Conservation (phyloP, 2,329 filamentous ascomycete species). For the Ceratocystis destructans region DNA sequence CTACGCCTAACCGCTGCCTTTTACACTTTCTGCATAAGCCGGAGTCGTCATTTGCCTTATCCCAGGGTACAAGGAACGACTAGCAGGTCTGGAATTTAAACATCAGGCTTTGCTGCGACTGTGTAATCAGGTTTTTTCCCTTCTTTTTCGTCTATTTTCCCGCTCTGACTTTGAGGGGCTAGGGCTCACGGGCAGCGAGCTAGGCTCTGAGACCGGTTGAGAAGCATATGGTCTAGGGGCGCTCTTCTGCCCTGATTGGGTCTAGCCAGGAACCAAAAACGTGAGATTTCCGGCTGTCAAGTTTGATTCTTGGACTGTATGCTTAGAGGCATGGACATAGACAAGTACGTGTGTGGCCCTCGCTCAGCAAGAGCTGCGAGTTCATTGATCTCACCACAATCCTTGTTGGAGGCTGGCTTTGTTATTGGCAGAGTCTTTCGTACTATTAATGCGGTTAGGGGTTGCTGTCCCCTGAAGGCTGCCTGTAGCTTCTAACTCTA, state of each 20-base stretch:
- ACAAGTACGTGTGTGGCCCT: no score
- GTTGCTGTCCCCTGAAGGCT: neutral
- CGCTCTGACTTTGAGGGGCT: neutral
- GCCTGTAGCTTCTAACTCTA: neutral
- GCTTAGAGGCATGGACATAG: no score
- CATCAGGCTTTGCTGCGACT: neutral
- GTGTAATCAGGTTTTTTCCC: constrained; percentile 1
- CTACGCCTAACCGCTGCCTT: neutral
- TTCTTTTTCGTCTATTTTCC: neutral
- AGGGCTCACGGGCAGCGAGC: neutral
- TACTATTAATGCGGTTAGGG: neutral
- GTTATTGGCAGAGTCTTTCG: neutral
- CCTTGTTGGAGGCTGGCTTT: neutral
- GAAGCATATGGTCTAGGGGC: constrained; percentile 1
- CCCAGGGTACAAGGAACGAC: neutral
- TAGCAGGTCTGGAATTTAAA: neutral
- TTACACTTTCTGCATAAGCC: neutral
- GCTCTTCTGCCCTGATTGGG: neutral
- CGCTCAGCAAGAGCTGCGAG: neutral
- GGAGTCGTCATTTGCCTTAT: no score
- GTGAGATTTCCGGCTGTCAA: neutral
- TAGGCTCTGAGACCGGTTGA: constrained; percentile 7
- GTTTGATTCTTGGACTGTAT: neutral
- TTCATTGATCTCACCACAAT: neutral
- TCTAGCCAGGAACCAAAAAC: constrained; percentile 4